These are phyloP conservation scores for Discostella stelligeroides DNA, from an alignment of 108 stramenopile genomes.

Conservation along the genomic window DNA sequence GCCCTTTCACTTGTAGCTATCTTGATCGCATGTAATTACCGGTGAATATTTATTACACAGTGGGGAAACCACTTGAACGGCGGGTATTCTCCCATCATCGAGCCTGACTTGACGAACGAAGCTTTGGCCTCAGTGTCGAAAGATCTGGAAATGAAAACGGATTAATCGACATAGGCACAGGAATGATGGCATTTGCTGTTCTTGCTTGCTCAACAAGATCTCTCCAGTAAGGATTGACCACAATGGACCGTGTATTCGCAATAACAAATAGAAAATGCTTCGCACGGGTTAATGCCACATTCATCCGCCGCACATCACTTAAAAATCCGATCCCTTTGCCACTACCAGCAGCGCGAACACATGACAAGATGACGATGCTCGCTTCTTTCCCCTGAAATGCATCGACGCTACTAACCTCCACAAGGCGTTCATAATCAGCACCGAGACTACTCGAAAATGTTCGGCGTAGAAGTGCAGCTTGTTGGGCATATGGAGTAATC, in stretches of 20 bases:
- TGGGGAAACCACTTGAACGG: no score
- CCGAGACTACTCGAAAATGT: constrained; percentile 62
- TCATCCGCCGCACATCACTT: constrained; percentile 96
- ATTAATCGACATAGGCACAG: constrained; percentile 52
- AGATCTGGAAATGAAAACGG: constrained; percentile 41
- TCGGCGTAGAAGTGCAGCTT: constrained; percentile 68
- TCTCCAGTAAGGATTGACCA: constrained; percentile 88
- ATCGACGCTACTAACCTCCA: constrained; percentile 94
- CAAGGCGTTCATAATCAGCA: constrained; percentile 47
- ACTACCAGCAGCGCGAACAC: constrained; percentile 88
- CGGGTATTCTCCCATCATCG: no score
- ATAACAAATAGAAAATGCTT: constrained; percentile 88
- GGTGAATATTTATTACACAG: no score
- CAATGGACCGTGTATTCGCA: constrained; percentile 72
- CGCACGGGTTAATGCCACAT: constrained; percentile 98
- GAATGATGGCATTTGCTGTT: constrained; percentile 63
- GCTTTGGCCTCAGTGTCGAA: constrained; percentile 22
- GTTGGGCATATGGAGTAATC: constrained; percentile 95
- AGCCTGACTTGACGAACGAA: no score
- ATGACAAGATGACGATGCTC: constrained; percentile 92
- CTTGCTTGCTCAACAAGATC: constrained; percentile 79
- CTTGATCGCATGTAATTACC: no score
- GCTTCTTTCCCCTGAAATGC: constrained; percentile 95
- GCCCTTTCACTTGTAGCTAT: no score
- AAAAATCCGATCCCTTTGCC: constrained; percentile 96